Evolutionary conservation across 306 rosid genomes (phyloP).

Genomic region (Alnus glutinosa): DNA sequence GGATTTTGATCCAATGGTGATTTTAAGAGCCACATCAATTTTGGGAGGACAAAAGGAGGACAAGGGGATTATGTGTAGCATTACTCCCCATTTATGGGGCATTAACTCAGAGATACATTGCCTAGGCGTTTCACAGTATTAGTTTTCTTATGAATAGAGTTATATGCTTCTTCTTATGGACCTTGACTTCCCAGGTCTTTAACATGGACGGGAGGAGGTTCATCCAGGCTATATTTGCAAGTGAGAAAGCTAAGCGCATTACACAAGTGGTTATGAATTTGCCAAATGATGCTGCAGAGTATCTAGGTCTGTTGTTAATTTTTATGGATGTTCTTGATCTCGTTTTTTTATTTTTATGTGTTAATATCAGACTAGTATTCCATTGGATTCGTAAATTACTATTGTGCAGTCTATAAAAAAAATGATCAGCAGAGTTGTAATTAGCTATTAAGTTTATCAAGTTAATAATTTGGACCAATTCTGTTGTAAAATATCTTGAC

Average conservation of each 20-base stretch:
- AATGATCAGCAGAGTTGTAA: background rate
- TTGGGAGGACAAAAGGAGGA: too few species aligned
- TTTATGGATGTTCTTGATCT: background rate
- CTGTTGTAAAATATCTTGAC: conserved; percentile 6
- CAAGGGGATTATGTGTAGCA: too few species aligned
- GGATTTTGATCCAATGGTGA: too few species aligned
- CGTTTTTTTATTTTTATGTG: conserved; percentile 8
- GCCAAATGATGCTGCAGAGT: conserved; percentile 87
- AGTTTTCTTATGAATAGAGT: conserved; percentile 13
- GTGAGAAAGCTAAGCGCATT: conserved; percentile 72
- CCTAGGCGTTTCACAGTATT: conserved; percentile 14
- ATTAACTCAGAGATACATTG: conserved; percentile 33
- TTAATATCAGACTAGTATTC: background rate
- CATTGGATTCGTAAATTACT: background rate
- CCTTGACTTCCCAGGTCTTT: conserved; percentile 55
- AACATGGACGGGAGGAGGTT: conserved; percentile 99
- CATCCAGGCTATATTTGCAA: conserved; percentile 71
- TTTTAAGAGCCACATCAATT: too few species aligned
- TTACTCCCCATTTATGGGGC: conserved; percentile 19
- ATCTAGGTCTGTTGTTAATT: conserved; percentile 56
- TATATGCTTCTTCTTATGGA: conserved; percentile 21
- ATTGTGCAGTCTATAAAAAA: background rate
- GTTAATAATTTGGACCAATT: background rate
- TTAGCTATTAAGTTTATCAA: background rate
- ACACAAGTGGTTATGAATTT: conserved; percentile 96